Conservation (phyloP, 2,329 filamentous ascomycete species). For the Fonsecaea monophora region DNA sequence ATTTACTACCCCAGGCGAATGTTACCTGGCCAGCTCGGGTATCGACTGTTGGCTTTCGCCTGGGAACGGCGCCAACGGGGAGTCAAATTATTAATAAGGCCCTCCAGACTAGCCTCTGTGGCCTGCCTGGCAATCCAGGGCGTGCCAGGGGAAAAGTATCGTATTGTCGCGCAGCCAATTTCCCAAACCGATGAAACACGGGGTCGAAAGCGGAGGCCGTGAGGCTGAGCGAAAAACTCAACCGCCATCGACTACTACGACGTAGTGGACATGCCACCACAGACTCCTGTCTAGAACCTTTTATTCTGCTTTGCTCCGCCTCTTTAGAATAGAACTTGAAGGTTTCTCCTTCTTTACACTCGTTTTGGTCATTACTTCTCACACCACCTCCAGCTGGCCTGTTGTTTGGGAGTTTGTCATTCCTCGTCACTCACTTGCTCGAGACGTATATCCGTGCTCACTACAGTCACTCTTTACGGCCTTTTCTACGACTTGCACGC, state of each 20-base stretch:
- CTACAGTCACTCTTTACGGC: slow-evolving; percentile 26
- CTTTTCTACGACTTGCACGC: background rate
- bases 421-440: slow-evolving; percentile 25
- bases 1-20: slow-evolving; percentile 7
- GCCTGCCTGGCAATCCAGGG: too few species aligned
- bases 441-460: slow-evolving; percentile 10
- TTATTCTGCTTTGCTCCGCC: slow-evolving; percentile 10
- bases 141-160: background rate
- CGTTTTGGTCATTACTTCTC: slow-evolving; percentile 14
- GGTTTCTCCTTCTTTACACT: slow-evolving; percentile 5
- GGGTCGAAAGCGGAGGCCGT: slow-evolving; percentile 10
- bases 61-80: too few species aligned
- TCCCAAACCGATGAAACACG: slow-evolving; percentile 36
- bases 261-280: background rate
- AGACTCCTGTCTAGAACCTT: background rate
- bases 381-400: slow-evolving; percentile 22
- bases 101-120: too few species aligned
- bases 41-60: background rate
- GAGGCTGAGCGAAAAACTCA: slow-evolving; percentile 28
- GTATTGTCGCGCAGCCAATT: slow-evolving; percentile 22
- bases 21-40: slow-evolving; percentile 13
- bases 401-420: slow-evolving; percentile 13
- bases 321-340: background rate
- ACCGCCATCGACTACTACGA: background rate
- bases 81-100: too few species aligned